Evolutionary conservation across 306 rosid genomes (phyloP), one percentile per base, ranked within the genome.

Genomic region (Phaseolus lunatus): DNA sequence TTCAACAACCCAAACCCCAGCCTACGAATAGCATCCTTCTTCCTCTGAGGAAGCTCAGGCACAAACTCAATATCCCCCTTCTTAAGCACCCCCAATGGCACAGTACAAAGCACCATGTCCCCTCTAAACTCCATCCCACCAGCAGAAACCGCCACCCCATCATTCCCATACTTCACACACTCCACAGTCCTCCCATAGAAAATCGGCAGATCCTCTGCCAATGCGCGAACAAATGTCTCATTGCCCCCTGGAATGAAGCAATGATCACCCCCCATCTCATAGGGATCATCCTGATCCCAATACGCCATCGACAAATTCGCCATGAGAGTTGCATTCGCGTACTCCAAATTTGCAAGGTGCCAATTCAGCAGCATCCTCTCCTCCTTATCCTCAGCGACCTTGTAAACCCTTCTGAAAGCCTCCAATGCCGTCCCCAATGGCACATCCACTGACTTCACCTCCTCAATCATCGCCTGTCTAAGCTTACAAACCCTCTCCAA

Each of bases 261-360:
- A 79, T 93, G 98, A 82, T 93, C 98, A 62, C 98, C 98, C 14
- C 98, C 98, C 98, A 93, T 93, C 82, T 93, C 98, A 79, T 81
- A 93, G 2, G 96, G 98, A 87, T 93, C 96, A 83, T 93, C 96
- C 78, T 93, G 98, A 82, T 93, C 98, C 98, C 98, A 93, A 85
- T 93, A 93, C 0, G 96, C 96, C 98, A 91, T 93, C 0, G 98
- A 91, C 85, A 93, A 80, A 78, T 93, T 91, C 6, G 94, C 84
- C 94, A 93, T 90, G 18, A 88, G 82, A 18, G 98, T 85, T 35
- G 98, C 98, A 86, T 93, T 93, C 1, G 98, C 98, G 80, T 93
- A 93, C 86, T 93, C 98, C 89, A 93, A 88, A 77, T 93, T 93
- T 0, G 98, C 96, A 10, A 93, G 90, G 78, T 93, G 98, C 98